These are phyloP conservation scores for Neurospora pannonica DNA, from an alignment of 495 filamentous ascomycete species.

Conservation along the genomic window DNA sequence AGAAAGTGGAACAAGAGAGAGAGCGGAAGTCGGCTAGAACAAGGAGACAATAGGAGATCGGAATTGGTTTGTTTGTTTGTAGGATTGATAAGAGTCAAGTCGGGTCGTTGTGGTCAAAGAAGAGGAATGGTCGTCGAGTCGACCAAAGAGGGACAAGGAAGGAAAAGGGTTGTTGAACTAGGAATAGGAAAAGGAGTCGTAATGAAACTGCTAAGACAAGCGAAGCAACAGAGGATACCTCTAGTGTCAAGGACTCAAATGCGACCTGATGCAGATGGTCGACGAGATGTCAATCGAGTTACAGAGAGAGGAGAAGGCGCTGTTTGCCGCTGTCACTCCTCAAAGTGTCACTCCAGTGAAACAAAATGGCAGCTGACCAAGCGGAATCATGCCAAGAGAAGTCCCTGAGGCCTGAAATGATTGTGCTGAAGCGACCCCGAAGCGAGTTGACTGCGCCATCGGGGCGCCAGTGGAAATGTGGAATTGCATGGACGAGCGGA, in stretches of 20 bases:
- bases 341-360: neutral
- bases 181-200: neutral
- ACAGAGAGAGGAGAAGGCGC: neutral
- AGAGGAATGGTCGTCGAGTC: neutral
- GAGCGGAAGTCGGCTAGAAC: neutral
- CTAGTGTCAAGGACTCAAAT: neutral
- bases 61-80: neutral
- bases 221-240: neutral
- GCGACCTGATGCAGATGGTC: neutral
- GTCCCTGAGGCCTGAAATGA: neutral
- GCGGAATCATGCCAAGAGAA: neutral
- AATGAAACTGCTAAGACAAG: conserved; percentile 4
- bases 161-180: neutral
- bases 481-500: neutral
- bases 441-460: neutral
- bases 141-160: neutral
- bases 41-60: neutral
- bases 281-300: neutral
- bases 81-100: neutral
- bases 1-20: neutral
- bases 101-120: neutral
- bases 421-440: neutral
- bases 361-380: neutral
- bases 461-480: neutral
- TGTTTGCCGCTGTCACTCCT: neutral